A percentile compares a stretch with the other conserved stretches of the same genome.
These are phyloP conservation scores for Geosiphon pyriformis DNA, from an alignment of 192 early-diverging fungal genomes.

Conservation along the genomic window DNA sequence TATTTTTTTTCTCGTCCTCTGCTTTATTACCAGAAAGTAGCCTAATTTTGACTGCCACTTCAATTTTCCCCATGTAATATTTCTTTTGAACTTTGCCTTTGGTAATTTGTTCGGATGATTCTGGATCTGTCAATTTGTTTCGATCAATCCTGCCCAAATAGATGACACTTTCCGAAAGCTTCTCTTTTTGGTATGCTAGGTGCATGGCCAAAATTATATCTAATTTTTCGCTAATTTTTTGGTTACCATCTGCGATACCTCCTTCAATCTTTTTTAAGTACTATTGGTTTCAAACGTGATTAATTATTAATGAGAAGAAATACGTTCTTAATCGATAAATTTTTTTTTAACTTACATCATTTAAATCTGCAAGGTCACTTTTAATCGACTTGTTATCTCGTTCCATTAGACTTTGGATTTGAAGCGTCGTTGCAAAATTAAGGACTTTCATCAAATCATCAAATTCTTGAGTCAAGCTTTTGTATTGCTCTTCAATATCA, in stretches of 20 bases:
- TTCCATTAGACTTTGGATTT: neutral
- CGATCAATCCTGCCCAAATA: too few species aligned
- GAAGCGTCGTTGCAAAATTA: too few species aligned
- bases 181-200: too few species aligned
- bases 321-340: neutral
- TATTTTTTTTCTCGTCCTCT: too few species aligned
- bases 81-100: too few species aligned
- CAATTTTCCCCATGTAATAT: too few species aligned
- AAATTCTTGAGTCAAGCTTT: conserved; percentile 9
- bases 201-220: neutral
- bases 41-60: too few species aligned
- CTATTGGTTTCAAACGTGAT: neutral
- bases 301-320: neutral
- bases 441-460: conserved; percentile 24
- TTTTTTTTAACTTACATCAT: neutral
- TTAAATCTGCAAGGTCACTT: neutral
- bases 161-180: too few species aligned
- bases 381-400: neutral
- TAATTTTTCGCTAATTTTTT: neutral
- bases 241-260: neutral
- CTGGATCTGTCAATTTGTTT: too few species aligned
- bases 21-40: too few species aligned
- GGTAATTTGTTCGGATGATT: too few species aligned
- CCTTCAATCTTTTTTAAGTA: too few species aligned
- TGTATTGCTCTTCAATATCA: neutral